Evolutionary conservation across 2,329 filamentous ascomycete genomes (phyloP), one percentile per base, ranked within the genome.

Genomic region (Clarireedia paspali): DNA sequence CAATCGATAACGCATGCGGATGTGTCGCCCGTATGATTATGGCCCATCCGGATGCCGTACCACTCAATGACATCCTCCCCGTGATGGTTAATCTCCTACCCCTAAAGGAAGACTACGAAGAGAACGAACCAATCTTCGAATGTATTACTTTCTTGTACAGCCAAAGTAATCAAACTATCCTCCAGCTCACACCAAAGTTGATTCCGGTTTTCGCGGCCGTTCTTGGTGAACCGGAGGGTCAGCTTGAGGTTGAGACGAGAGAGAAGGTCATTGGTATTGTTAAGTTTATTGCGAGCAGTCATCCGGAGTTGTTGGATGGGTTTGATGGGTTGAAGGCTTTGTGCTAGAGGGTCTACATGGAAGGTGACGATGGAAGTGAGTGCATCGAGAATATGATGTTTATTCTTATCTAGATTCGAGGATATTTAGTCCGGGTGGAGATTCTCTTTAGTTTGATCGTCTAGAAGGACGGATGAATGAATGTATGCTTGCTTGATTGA

Each of bases 11-110:
- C 68, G 90, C 92, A 2, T 88, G 90, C 4, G 94, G 92, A 50
- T 96, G 92, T 71, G 78, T 97, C 46, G 87, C 84, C 69, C 87
- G 94, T 61, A 91, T 99, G 87, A 95, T 97, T 72, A 82, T 89
- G 70, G 88, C 88, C 67, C 86, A 95, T 73, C 86, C 88, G n/a
- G 84, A 92, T 64, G 82, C 82, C 63, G 85, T 95, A 9, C 91
- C 92, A 17, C 80, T 95, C 53, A 74, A 80, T 40, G 85, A 96
- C 58, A 89, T 95, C 20, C 81, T 99, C 1, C 91, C 92, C 26
- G 84, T 83, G 1, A 75, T 97, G 27, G 81, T 95, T 56, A 81
- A 82, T 59, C 80, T 91, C 27, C 81, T 97, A 39, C 94, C 94
- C 9, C 78, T 97, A 60, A 89, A 88, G 72, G 91, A 96, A 70